phyloP scores from a whole-genome alignment of 768 basidiomycete species.

The Pleurotus pulmonarius region DNA sequence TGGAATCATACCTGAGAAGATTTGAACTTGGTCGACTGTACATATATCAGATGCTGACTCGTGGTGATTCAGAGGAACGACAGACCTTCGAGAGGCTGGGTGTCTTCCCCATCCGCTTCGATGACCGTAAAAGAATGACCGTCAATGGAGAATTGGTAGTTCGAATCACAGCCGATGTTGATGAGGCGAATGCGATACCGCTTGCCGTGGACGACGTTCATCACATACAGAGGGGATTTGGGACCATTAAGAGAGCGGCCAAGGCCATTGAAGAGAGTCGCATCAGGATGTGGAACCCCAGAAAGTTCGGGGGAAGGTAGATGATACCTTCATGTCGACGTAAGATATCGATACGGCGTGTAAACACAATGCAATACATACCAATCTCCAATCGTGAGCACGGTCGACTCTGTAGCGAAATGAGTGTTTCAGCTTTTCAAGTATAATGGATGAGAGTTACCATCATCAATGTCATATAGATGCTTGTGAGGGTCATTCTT shows the following conservation, averaged over 20 bases:
- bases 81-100: slow-evolving; percentile 17
- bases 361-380: not conserved
- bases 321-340: not conserved
- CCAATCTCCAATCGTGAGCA: not conserved
- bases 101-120: slow-evolving; percentile 33
- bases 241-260: not conserved
- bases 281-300: not conserved
- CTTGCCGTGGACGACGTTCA: slow-evolving; percentile 5
- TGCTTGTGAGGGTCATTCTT: slow-evolving; percentile 29
- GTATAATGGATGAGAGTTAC: slow-evolving; percentile 10
- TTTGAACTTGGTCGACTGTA: not conserved
- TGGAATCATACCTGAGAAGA: not conserved
- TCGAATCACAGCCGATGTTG: slow-evolving; percentile 7
- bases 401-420: slow-evolving; percentile 11
- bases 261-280: slow-evolving; percentile 2
- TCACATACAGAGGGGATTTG: not conserved
- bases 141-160: slow-evolving; percentile 35
- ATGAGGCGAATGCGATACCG: slow-evolving; percentile 17
- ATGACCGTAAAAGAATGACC: slow-evolving; percentile 36
- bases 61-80: no score
- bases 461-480: slow-evolving; percentile 23
- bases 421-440: slow-evolving; percentile 16
- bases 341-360: not conserved
- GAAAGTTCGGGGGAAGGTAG: not conserved
- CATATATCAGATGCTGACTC: no score